Conservation (phyloP, 768 basidiomycete species). For the Tulasnella sp. region DNA sequence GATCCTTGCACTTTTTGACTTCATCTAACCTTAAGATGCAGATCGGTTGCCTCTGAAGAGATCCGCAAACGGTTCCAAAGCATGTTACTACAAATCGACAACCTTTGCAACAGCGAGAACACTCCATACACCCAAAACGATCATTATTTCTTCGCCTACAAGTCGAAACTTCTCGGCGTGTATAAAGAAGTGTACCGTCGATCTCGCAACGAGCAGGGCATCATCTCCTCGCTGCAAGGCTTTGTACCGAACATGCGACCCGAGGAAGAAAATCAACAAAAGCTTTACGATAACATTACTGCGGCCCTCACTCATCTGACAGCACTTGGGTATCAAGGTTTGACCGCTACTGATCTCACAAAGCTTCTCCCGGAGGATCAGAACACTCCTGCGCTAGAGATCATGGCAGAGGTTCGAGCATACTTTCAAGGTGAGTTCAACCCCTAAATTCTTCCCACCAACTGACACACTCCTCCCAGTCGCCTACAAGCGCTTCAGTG, state of each 20-base stretch:
- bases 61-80: background rate
- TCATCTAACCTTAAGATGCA: background rate
- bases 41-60: background rate
- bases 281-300: background rate
- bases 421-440: slow-evolving; percentile 16
- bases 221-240: background rate
- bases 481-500: slow-evolving; percentile 47
- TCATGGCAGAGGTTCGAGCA: slow-evolving; percentile 18
- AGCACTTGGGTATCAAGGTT: background rate
- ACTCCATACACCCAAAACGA: slow-evolving; percentile 9
- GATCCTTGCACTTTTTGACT: slow-evolving; percentile 27
- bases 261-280: too few relatives aligned
- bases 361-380: slow-evolving; percentile 2
- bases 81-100: background rate
- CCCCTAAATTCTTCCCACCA: too few relatives aligned
- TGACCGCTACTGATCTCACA: slow-evolving; percentile 3
- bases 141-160: slow-evolving; percentile 2
- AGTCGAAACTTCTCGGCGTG: background rate
- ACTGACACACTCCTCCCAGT: slow-evolving; percentile 29
- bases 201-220: background rate
- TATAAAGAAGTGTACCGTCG: background rate
- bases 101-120: slow-evolving; percentile 5
- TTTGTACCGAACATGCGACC: background rate
- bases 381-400: slow-evolving; percentile 6
- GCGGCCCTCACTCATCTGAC: background rate